These are phyloP conservation scores for Phytophthora sp. DNA, from an alignment of 352 stramenopile species.

Conservation along the genomic window DNA sequence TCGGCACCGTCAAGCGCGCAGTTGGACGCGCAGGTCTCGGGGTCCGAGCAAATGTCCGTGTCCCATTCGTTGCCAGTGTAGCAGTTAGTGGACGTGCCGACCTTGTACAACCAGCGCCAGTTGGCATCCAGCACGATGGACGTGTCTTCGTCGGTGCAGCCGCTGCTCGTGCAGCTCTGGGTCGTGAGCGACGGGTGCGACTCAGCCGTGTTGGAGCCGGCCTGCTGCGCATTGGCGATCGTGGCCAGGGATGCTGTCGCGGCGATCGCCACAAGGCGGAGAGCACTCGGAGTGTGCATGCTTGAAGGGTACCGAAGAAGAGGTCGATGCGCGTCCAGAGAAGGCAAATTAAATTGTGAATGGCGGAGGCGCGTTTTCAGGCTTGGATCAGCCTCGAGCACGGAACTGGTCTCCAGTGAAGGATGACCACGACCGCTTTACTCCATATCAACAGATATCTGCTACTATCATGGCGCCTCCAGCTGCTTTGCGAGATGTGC, in stretches of 20 bases:
- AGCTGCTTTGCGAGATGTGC: conserved; percentile 1
- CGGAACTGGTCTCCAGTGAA: background rate
- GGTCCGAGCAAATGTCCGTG: conserved; percentile 38
- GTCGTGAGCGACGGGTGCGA: conserved; percentile 37
- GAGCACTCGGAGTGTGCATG: conserved; percentile 3
- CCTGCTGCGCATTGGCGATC: conserved; percentile 29
- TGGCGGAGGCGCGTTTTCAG: background rate
- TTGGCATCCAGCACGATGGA: conserved; percentile 61
- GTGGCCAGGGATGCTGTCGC: background rate
- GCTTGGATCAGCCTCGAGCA: background rate
- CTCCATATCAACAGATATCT: conserved; percentile 1
- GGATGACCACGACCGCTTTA: background rate
- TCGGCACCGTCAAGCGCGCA: conserved; percentile 52
- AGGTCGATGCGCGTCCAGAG: background rate
- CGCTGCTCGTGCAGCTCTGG: conserved; percentile 21
- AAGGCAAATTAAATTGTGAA: conserved; percentile 9
- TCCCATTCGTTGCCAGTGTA: conserved; percentile 52
- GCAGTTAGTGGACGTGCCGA: conserved; percentile 48
- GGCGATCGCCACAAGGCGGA: background rate
- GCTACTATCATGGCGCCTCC: background rate
- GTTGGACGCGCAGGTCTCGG: conserved; percentile 36
- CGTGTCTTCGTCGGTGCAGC: conserved; percentile 36
- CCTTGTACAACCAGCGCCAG: conserved; percentile 56
- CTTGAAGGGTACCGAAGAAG: background rate
- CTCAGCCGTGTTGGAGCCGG: conserved; percentile 37